phyloP scores from a whole-genome alignment of 192 early-diverging fungal genomes.

The Coemansia sp. region DNA sequence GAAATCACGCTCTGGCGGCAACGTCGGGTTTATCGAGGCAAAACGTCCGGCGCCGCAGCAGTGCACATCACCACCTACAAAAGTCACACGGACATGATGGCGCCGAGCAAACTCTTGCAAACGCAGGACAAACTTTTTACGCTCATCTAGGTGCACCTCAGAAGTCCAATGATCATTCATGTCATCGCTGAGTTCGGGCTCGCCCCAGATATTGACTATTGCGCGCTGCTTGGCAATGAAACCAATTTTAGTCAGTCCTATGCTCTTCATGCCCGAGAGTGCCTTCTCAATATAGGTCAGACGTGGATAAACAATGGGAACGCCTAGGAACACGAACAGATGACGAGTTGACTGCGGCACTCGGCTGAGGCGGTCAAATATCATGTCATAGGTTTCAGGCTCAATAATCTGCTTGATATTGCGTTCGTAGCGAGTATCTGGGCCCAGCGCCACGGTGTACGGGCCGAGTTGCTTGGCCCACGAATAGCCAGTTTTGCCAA shows the following conservation, averaged over 20 bases:
- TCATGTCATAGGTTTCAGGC: conserved; percentile 59
- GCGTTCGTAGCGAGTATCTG: conserved; percentile 77
- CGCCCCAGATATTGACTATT: conserved; percentile 67
- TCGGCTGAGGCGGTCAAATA: conserved; percentile 57
- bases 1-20: conserved; percentile 60
- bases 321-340: conserved; percentile 67
- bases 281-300: conserved; percentile 67
- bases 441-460: conserved; percentile 59
- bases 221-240: conserved; percentile 58
- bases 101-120: conserved; percentile 66
- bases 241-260: conserved; percentile 56
- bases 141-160: conserved; percentile 67
- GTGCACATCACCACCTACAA: conserved; percentile 81
- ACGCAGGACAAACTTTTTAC: conserved; percentile 60
- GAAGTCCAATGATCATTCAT: conserved; percentile 81
- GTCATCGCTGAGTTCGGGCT: conserved; percentile 83
- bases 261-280: conserved; percentile 59
- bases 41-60: conserved; percentile 65
- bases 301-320: conserved; percentile 77
- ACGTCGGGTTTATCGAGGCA: conserved; percentile 53
- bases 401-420: conserved; percentile 61
- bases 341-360: conserved; percentile 58
- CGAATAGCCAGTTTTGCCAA: conserved; percentile 58
- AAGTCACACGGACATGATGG: conserved; percentile 67
- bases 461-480: conserved; percentile 71